These are phyloP conservation scores for Alternaria novae-zelandiae DNA, from an alignment of 2,329 filamentous ascomycete genomes.

Conservation along the genomic window DNA sequence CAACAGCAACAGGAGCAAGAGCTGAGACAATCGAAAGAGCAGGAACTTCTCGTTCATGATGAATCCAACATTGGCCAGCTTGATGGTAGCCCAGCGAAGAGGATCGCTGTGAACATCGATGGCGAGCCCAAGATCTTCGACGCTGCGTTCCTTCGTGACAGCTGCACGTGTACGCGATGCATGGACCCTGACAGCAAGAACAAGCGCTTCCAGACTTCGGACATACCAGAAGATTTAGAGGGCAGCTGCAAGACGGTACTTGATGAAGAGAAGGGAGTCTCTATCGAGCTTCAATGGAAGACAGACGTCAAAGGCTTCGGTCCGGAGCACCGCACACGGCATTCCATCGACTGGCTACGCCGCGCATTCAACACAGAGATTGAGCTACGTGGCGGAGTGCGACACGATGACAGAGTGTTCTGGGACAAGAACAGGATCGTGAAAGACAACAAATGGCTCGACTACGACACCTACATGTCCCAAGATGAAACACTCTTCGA, in stretches of 20 bases:
- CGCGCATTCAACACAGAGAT: constrained; percentile 41
- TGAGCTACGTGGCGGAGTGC: constrained; percentile 40
- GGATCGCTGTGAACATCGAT: constrained; percentile 42
- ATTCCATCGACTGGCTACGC: constrained; percentile 44
- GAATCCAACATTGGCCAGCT: constrained; percentile 19
- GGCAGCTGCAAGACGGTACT: constrained; percentile 43
- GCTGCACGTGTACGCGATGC: constrained; percentile 64
- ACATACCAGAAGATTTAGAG: constrained; percentile 61
- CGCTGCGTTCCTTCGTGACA: constrained; percentile 59
- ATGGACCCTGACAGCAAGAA: constrained; percentile 66
- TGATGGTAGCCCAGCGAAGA: constrained; percentile 35
- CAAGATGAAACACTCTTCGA: constrained; percentile 63
- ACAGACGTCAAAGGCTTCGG: constrained; percentile 59
- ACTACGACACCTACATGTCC: constrained; percentile 75
- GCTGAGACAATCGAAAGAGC: constrained; percentile 15
- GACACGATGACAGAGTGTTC: constrained; percentile 47
- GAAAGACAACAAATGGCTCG: constrained; percentile 62
- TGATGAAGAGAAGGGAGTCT: constrained; percentile 50
- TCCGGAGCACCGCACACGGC: constrained; percentile 50
- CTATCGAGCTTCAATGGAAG: constrained; percentile 66
- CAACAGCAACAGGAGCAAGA: constrained; percentile 24
- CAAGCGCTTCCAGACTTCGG: constrained; percentile 68
- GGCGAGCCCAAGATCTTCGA: constrained; percentile 40
- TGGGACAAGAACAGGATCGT: constrained; percentile 59
- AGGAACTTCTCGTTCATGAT: constrained; percentile 11